These are phyloP conservation scores for Nitzschia palea DNA, from an alignment of 108 stramenopile species.

Conservation along the genomic window DNA sequence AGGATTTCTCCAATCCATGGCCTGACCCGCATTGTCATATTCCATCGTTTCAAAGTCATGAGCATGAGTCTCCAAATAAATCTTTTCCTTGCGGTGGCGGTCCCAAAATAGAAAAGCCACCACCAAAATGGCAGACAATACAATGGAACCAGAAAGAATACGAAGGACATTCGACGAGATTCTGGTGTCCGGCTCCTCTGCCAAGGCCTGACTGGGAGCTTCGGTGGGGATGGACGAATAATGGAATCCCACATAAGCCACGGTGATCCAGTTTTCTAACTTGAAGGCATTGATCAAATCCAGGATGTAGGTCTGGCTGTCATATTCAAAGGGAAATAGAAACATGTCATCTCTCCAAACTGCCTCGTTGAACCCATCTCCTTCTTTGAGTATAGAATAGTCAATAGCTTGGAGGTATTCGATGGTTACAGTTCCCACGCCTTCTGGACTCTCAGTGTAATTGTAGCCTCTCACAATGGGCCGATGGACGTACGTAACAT, in stretches of 20 bases:
- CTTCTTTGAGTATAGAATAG: background rate
- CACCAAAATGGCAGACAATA: conserved; percentile 14
- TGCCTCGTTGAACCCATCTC: background rate
- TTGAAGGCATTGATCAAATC: background rate
- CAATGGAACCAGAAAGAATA: conserved; percentile 20
- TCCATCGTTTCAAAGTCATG: conserved; percentile 6
- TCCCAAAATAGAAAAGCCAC: conserved; percentile 35
- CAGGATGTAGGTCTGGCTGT: conserved; percentile 17
- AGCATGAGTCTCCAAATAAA: background rate
- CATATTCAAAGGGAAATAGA: conserved; percentile 19
- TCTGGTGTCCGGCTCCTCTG: background rate
- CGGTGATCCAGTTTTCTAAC: conserved; percentile 8
- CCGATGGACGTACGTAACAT: too few relatives aligned
- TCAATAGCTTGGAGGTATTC: conserved; percentile 16
- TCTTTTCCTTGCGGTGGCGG: conserved; percentile 5
- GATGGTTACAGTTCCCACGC: background rate
- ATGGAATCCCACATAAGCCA: conserved; percentile 5
- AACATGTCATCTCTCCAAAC: conserved; percentile 6
- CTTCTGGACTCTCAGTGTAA: too few relatives aligned
- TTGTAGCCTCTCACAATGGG: too few relatives aligned
- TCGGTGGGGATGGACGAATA: background rate
- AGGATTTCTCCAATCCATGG: conserved; percentile 3
- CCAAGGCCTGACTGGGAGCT: background rate
- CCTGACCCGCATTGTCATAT: background rate
- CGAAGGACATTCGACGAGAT: background rate